Conservation (phyloP, 345 rosid species). For the Aurinia saxatilis region DNA sequence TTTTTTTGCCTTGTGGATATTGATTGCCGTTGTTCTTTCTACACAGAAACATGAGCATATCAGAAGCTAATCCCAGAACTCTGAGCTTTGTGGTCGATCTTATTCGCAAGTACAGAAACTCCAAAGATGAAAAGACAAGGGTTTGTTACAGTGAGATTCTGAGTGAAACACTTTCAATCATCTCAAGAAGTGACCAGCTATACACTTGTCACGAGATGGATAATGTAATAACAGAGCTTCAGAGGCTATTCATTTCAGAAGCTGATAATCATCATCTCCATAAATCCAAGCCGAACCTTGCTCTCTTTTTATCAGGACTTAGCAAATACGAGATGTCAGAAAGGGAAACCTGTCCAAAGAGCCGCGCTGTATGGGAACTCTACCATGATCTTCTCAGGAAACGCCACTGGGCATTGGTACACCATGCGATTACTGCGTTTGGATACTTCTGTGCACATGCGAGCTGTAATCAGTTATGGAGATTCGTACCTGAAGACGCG, state of each 20-base stretch:
- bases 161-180: slow-evolving; percentile 40
- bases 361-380: slow-evolving; percentile 64
- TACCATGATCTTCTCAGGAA: slow-evolving; percentile 71
- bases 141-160: slow-evolving; percentile 40
- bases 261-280: slow-evolving; percentile 19
- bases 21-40: slow-evolving; percentile 1
- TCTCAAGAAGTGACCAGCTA: slow-evolving; percentile 46
- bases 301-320: slow-evolving; percentile 68
- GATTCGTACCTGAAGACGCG: slow-evolving; percentile 75
- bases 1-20: background rate
- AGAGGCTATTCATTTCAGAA: slow-evolving; percentile 49
- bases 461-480: slow-evolving; percentile 75
- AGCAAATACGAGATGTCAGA: slow-evolving; percentile 54
- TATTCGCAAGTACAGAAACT: slow-evolving; percentile 33
- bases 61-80: slow-evolving; percentile 58
- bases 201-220: slow-evolving; percentile 59
- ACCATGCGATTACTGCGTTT: slow-evolving; percentile 65
- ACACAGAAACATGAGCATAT: slow-evolving; percentile 48
- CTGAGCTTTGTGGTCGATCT: slow-evolving; percentile 44
- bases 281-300: slow-evolving; percentile 56
- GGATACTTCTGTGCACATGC: slow-evolving; percentile 85
- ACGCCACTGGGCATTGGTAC: slow-evolving; percentile 73
- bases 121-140: slow-evolving; percentile 26
- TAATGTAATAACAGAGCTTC: slow-evolving; percentile 56
- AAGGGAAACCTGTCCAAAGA: slow-evolving; percentile 52